Evolutionary conservation across 1,284 basidiomycete genomes (phyloP).

Genomic region (Microstroma glucosiphilum): DNA sequence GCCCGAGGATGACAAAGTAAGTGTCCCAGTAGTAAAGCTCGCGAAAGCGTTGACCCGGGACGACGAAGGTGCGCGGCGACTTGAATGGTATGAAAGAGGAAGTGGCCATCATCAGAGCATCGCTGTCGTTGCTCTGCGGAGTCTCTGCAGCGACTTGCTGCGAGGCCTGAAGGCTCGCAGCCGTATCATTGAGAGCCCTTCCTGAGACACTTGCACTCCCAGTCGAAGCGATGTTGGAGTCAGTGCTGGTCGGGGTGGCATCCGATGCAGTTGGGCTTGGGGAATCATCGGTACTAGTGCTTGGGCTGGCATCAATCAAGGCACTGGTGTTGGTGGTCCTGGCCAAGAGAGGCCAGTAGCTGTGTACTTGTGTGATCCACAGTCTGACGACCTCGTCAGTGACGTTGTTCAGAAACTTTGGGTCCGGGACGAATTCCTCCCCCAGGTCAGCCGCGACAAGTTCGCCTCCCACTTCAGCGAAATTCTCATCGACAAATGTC

Average conservation of each 20-base stretch:
- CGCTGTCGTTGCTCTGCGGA: slow-evolving; percentile 51
- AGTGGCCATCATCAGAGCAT: slow-evolving; percentile 57
- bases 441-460: slow-evolving; percentile 61
- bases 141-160: slow-evolving; percentile 53
- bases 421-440: slow-evolving; percentile 60
- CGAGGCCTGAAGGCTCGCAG: too few species aligned
- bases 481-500: slow-evolving; percentile 69
- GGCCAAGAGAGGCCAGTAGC: slow-evolving; percentile 74
- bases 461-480: slow-evolving; percentile 77
- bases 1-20: slow-evolving; percentile 56
- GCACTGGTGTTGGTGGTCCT: slow-evolving; percentile 64
- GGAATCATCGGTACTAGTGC: too few species aligned
- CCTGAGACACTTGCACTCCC: too few species aligned
- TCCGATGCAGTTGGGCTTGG: too few species aligned
- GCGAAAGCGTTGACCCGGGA: slow-evolving; percentile 72
- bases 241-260: too few species aligned
- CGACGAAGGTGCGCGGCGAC: slow-evolving; percentile 66
- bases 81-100: slow-evolving; percentile 81
- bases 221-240: too few species aligned
- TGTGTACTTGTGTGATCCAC: slow-evolving; percentile 70
- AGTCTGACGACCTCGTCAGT: slow-evolving; percentile 65
- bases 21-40: slow-evolving; percentile 48
- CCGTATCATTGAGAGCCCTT: too few species aligned
- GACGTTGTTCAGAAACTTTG: slow-evolving; percentile 68
- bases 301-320: too few species aligned